Evolutionary conservation across 805 yeast species (phyloP), one percentile per base, ranked within the genome.

Genomic region (Candida ortonii): DNA sequence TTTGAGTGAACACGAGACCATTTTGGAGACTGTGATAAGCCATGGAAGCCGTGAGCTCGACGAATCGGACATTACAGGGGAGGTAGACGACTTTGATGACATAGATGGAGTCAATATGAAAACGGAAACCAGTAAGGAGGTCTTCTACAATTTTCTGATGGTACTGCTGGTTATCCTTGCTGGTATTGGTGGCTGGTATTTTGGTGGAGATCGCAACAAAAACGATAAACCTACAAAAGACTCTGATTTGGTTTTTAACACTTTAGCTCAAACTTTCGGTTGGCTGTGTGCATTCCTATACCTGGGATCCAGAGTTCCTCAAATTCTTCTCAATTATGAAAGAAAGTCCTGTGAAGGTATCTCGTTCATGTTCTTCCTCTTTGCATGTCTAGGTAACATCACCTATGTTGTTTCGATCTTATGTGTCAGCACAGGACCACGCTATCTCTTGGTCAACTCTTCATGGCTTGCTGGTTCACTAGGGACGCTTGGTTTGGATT

Each of bases 321-420:
- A 93, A 63, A 86, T 93, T 34, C 58, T 86, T 39, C 70, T 90
- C 41, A 93, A 93, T 62, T 86, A 71, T 54, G 70, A 80, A 57
- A 73, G 97, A 53, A 89, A 88, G 62, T 83, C 95, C 2, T 88
- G 96, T 57, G 97, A 93, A 43, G 97, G 97, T 16, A 84, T 90
- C 30, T 86, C 96, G 8, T 86, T 93, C 53, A 70, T 90, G 70
- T 90, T 93, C 62, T 90, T 90, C 63, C 64, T 93, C 15, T 90
- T 93, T 69, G 97, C 98, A 14, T 88, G 96, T 58, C 65, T 90
- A 37, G 98, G 98, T 29, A 93, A 90, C 57, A 67, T 85, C 53
- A 86, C 96, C 1, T 93, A 88, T 50, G 96, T 93, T 25, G 72
- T 85, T 10, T 83, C 95, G 8, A 90, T 90, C 34, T 65, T 90